phyloP scores from a whole-genome alignment of 83 land plant genomes.

The Thuja plicata region DNA sequence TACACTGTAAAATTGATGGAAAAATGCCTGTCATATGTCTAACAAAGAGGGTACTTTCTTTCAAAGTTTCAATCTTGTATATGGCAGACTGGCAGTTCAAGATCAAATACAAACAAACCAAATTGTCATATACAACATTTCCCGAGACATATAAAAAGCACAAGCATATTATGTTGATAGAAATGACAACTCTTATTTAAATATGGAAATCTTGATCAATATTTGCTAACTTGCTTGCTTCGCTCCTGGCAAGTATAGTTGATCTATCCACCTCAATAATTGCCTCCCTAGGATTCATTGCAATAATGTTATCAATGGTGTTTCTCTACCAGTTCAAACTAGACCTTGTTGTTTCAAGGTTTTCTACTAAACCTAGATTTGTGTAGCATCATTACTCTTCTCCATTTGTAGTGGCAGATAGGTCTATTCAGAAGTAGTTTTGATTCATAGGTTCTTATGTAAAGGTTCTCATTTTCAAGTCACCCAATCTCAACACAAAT shows the following conservation, averaged over 20 bases:
- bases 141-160: neutral
- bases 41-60: neutral
- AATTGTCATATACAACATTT: neutral
- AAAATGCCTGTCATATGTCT: neutral
- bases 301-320: neutral
- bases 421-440: neutral
- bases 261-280: neutral
- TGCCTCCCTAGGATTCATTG: neutral
- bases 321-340: neutral
- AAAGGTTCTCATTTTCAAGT: neutral
- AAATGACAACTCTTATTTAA: too few species aligned
- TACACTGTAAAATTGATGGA: neutral
- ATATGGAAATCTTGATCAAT: too few species aligned
- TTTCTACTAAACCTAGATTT: neutral
- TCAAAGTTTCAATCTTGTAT: neutral
- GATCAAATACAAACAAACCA: neutral
- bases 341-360: neutral
- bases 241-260: too few species aligned
- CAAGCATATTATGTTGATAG: neutral
- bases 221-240: too few species aligned
- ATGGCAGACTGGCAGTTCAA: neutral
- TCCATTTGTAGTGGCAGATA: neutral
- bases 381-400: neutral
- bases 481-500: neutral
- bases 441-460: neutral